Evolutionary conservation across 2,329 filamentous ascomycete species (phyloP).

Genomic region (Penicillium olsonii): DNA sequence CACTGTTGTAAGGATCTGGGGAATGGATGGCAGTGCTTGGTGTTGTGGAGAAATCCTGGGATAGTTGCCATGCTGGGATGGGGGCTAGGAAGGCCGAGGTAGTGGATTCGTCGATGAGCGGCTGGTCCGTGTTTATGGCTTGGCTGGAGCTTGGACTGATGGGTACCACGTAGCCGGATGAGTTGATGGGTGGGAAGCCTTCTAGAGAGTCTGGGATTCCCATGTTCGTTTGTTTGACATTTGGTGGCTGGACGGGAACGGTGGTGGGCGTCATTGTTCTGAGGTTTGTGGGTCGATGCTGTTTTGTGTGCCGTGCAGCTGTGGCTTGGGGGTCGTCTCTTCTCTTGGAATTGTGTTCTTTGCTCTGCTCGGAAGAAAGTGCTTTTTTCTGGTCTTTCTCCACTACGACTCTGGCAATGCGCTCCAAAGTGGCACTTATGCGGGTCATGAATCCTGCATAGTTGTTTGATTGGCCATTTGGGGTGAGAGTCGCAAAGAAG

Average conservation of each 20-base stretch:
- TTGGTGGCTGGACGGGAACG: constrained; percentile 3
- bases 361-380: constrained; percentile 29
- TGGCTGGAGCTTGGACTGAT: constrained; percentile 16
- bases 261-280: constrained; percentile 7
- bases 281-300: constrained; percentile 6
- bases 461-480: constrained; percentile 74
- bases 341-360: constrained; percentile 18
- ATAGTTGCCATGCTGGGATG: constrained; percentile 15
- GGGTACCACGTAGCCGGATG: constrained; percentile 35
- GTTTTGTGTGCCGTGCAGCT: constrained; percentile 5
- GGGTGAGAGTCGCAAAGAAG: constrained; percentile 81
- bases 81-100: neutral
- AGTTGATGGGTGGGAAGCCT: constrained; percentile 35
- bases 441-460: constrained; percentile 88
- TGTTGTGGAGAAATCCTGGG: constrained; percentile 8
- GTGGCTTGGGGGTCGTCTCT: constrained; percentile 27
- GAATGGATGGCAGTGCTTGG: constrained; percentile 16
- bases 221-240: constrained; percentile 5
- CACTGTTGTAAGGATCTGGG: constrained; percentile 30
- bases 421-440: constrained; percentile 87
- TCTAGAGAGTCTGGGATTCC: constrained; percentile 30
- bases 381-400: constrained; percentile 75
- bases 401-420: constrained; percentile 81
- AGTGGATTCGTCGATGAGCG: constrained; percentile 6
- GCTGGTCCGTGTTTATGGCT: constrained; percentile 9